A percentile compares a stretch with the other conserved stretches of the same genome.
These are phyloP conservation scores for Cryptococcus sp. DNA, from an alignment of 1,284 basidiomycete genomes.

Conservation along the genomic window DNA sequence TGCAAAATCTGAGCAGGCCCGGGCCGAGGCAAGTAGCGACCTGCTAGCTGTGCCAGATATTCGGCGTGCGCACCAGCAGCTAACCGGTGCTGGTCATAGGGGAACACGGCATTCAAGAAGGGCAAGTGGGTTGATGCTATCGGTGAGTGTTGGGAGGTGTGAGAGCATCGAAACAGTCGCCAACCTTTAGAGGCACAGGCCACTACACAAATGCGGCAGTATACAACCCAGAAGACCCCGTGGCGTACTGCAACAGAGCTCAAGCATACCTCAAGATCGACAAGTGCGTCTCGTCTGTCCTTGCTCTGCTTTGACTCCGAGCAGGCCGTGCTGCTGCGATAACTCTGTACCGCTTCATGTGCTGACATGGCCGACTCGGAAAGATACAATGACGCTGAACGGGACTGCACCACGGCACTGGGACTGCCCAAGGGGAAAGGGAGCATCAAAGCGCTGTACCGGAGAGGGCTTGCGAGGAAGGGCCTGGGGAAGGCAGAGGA, in stretches of 20 bases:
- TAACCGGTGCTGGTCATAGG: conserved; percentile 21
- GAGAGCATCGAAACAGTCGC: neutral
- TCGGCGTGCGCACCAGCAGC: too few relatives aligned
- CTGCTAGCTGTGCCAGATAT: neutral
- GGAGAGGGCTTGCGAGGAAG: conserved; percentile 41
- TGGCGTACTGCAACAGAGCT: conserved; percentile 44
- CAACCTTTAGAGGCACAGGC: conserved; percentile 16
- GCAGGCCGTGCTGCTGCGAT: neutral
- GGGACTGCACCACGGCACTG: conserved; percentile 44
- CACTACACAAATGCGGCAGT: conserved; percentile 42
- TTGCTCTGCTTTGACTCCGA: neutral
- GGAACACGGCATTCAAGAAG: conserved; percentile 46
- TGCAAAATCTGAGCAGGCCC: conserved; percentile 12
- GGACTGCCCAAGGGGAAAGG: conserved; percentile 17
- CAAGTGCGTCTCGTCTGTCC: conserved; percentile 31
- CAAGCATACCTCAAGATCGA: conserved; percentile 48
- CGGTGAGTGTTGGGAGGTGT: conserved; percentile 20
- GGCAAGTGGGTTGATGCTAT: conserved; percentile 47
- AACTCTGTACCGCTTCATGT: neutral
- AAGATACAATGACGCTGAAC: conserved; percentile 43
- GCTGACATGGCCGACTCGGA: neutral
- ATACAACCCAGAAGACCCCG: conserved; percentile 33
- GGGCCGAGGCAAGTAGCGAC: conserved; percentile 13
- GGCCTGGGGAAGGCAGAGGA: conserved; percentile 25
- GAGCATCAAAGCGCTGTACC: conserved; percentile 47